Base-by-base conservation (phyloP, 108 stramenopile genomes). In the Pseudonitzschia delicatissima region DNA sequence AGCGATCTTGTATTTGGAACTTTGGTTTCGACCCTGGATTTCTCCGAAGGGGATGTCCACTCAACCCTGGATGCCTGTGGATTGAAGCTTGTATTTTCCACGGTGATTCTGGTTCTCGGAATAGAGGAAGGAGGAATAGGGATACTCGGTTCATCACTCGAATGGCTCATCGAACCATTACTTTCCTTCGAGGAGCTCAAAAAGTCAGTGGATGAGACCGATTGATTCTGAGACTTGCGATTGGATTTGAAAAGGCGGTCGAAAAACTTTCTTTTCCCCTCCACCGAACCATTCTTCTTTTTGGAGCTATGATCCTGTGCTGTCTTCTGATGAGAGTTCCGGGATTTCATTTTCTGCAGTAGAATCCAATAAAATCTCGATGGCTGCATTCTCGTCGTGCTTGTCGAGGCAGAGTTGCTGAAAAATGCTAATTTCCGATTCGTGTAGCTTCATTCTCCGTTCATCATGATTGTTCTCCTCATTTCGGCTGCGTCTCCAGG, bases 381-480 rank as follows among this genome's bases (percentile, higher is more conserved):
- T 71, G 3, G 70, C 70, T 3, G 44, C 49, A 29, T 63, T 71
- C 23, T 63, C 70, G 49, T 71, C 70, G 28, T 58, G 62, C 45
- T 51, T 48, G 39, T 63, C 62, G 36, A 53, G 48, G 34, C 70
- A 52, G 6, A 63, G 51, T 35, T 71, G 62, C 26, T 71, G 60
- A 34, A 69, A 61, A 17, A 69, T 42, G 9, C 58, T 53, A 0
- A 61, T 50, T 50, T 69, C 68, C 21, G 57, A 59, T 49, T 60
- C 37, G 36, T 61, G 59, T 7, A 69, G 35, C 23, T 34, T 32
- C 0, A 5, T 53, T 28, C 27, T 53, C 8, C 13, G 29, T 53
- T 31, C 52, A 12, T 25, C 21, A 0, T 53, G 13, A 15, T 15
- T 42, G 13, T 42, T 25, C 26, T 8, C 27, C 29, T 23, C 29